A percentile compares a stretch with the other conserved stretches of the same genome.
phyloP scores from a whole-genome alignment of 1,284 basidiomycete species.

The Malassezia yamatoensis region DNA sequence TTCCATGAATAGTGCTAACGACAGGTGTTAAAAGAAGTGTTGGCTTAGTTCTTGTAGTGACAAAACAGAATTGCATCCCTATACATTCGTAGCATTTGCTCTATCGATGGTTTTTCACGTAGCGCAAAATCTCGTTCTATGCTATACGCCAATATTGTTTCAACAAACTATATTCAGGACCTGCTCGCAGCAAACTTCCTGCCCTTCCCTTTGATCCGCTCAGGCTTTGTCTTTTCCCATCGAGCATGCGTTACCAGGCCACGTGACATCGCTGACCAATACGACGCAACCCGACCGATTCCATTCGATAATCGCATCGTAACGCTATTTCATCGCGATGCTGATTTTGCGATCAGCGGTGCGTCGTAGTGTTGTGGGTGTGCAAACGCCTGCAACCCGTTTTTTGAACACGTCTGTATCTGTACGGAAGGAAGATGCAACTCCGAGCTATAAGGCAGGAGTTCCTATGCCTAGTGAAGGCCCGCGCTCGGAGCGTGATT shows the following conservation, averaged over 20 bases:
- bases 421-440: not conserved
- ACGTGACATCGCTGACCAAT: slow-evolving; percentile 8
- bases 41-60: too few species aligned
- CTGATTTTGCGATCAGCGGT: not conserved
- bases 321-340: not conserved
- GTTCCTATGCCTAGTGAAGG: not conserved
- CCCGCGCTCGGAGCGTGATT: slow-evolving; percentile 3
- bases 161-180: too few species aligned
- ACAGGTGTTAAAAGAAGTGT: not conserved
- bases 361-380: slow-evolving; percentile 1
- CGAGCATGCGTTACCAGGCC: too few species aligned
- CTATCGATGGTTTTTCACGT: too few species aligned
- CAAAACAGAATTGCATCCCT: too few species aligned
- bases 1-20: not conserved
- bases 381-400: slow-evolving; percentile 2
- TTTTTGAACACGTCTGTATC: slow-evolving; percentile 2
- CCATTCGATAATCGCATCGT: not conserved
- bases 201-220: too few species aligned
- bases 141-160: too few species aligned
- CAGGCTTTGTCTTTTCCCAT: too few species aligned
- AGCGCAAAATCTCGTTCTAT: too few species aligned
- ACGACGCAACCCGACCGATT: not conserved
- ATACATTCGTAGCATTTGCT: too few species aligned
- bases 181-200: too few species aligned
- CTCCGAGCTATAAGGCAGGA: not conserved